Percentiles rank a stretch among this genome's conserved stretches.
Evolutionary conservation across 257 asterid genomes (phyloP).

Genomic region (Linderniella brevidens): DNA sequence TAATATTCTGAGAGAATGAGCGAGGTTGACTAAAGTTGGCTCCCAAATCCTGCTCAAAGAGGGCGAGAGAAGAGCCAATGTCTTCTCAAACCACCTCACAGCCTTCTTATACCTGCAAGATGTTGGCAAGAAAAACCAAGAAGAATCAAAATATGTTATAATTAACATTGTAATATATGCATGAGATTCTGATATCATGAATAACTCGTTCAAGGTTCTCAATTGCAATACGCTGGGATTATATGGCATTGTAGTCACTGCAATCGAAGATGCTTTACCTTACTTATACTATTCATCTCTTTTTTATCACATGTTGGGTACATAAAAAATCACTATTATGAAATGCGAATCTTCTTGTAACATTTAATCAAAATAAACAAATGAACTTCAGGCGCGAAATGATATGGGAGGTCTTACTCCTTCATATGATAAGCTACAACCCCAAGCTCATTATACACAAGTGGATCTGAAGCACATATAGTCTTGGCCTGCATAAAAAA

Average conservation of each 20-base stretch:
- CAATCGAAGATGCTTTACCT: too few relatives aligned
- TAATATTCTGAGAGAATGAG: constrained; percentile 83
- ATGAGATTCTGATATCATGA: too few relatives aligned
- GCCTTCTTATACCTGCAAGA: constrained; percentile 63
- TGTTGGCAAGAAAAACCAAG: constrained; percentile 7
- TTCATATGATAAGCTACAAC: constrained; percentile 97
- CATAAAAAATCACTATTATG: too few relatives aligned
- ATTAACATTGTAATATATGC: not conserved
- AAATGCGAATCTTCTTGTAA: too few relatives aligned
- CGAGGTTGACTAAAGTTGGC: constrained; percentile 84
- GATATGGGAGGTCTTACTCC: constrained; percentile 41
- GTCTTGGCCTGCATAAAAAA: constrained; percentile 89
- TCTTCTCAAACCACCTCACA: constrained; percentile 84
- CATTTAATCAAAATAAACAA: too few relatives aligned
- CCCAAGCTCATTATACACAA: constrained; percentile 93
- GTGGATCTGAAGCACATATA: constrained; percentile 87
- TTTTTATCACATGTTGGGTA: too few relatives aligned
- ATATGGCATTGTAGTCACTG: too few relatives aligned
- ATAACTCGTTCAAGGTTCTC: too few relatives aligned
- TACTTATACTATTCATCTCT: too few relatives aligned
- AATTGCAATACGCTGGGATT: too few relatives aligned
- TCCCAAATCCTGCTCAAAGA: constrained; percentile 89
- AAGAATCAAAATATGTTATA: not conserved
- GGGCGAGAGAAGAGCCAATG: constrained; percentile 70
- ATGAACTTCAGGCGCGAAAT: constrained; percentile 11